These are phyloP conservation scores for Senna siamea DNA, from an alignment of 306 rosid genomes.

Conservation along the genomic window DNA sequence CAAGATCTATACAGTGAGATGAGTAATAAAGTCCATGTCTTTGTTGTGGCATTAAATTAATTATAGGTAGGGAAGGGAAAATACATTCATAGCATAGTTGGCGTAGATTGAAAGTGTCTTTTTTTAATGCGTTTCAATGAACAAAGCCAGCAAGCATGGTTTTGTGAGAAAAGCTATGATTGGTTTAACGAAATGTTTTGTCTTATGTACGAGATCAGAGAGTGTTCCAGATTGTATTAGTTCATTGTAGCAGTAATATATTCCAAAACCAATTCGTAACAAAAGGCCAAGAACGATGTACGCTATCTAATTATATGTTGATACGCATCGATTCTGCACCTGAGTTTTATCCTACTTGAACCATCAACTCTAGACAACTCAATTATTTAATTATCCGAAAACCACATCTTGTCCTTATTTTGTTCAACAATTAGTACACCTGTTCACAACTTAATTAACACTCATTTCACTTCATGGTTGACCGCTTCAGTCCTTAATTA, in stretches of 20 bases:
- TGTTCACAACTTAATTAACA: background rate
- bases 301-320: constrained; percentile 35
- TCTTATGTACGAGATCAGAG: constrained; percentile 2
- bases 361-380: background rate
- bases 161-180: constrained; percentile 22
- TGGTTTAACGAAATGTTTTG: constrained; percentile 31
- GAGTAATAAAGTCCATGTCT: constrained; percentile 35
- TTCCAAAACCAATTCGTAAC: constrained; percentile 40
- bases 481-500: background rate
- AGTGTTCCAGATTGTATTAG: constrained; percentile 21
- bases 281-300: constrained; percentile 44
- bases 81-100: background rate
- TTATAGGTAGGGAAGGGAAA: background rate
- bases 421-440: background rate
- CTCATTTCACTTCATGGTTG: background rate
- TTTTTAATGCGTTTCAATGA: constrained; percentile 8
- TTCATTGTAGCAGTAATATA: constrained; percentile 28
- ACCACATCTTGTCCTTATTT: constrained; percentile 2
- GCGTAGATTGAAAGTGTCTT: background rate
- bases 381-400: background rate
- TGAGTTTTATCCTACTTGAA: background rate
- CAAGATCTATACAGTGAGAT: constrained; percentile 36
- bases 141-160: constrained; percentile 25
- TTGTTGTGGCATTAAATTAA: constrained; percentile 38
- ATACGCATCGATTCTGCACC: constrained; percentile 30